These are phyloP conservation scores for Pythium brachiatum DNA, from an alignment of 352 stramenopile genomes.

Conservation along the genomic window DNA sequence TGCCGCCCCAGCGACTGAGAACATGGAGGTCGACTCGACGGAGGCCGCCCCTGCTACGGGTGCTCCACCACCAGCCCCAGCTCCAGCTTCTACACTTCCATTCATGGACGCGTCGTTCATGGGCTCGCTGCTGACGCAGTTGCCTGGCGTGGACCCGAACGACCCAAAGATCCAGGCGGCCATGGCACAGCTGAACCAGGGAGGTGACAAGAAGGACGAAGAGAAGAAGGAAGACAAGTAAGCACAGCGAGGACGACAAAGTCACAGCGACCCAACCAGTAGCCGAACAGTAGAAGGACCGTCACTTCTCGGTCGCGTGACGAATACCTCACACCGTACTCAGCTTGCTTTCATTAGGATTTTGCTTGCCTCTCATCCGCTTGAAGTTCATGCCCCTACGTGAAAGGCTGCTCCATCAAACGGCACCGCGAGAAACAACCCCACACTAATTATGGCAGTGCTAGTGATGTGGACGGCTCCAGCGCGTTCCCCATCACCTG, in stretches of 20 bases:
- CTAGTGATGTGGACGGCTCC: too few species aligned
- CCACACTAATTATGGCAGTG: too few species aligned
- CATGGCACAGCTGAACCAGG: constrained; percentile 85
- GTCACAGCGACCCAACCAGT: background rate
- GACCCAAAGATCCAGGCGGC: constrained; percentile 91
- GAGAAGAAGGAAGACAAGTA: constrained; percentile 87
- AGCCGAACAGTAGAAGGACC: background rate
- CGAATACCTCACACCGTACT: background rate
- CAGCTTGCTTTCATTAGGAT: too few species aligned
- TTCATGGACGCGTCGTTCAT: constrained; percentile 92
- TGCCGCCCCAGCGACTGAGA: constrained; percentile 22
- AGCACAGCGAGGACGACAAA: constrained; percentile 3
- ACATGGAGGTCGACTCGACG: constrained; percentile 39
- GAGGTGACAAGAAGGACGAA: constrained; percentile 80
- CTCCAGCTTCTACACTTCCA: constrained; percentile 75
- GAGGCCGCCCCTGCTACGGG: constrained; percentile 26
- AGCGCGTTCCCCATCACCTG: too few species aligned
- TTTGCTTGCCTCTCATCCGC: too few species aligned
- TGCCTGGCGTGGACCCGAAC: constrained; percentile 90
- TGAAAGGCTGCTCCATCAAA: too few species aligned
- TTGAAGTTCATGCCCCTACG: too few species aligned
- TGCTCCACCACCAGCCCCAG: constrained; percentile 58
- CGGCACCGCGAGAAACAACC: too few species aligned
- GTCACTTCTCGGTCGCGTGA: background rate
- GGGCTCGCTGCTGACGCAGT: constrained; percentile 83